Conservation (phyloP, 441 rosid genomes). For the Bruguiera hainesii region DNA sequence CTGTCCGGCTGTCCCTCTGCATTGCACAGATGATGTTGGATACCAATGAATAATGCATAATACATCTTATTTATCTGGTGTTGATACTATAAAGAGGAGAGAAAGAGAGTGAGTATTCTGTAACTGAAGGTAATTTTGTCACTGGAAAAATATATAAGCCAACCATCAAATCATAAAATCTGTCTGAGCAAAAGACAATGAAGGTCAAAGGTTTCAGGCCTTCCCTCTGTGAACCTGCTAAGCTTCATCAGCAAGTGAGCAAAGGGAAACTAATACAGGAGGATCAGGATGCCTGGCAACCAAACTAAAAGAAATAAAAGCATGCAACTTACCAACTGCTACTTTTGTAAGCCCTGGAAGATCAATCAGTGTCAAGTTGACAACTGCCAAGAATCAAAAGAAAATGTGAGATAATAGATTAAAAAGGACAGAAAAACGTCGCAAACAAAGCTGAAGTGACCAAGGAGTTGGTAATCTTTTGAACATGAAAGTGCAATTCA, state of each 20-base stretch:
- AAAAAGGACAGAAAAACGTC: too few relatives aligned
- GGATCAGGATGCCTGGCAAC: conserved; percentile 1
- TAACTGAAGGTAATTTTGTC: not conserved
- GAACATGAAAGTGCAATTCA: too few relatives aligned
- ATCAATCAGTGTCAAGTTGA: conserved; percentile 93
- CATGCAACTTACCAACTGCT: conserved; percentile 76
- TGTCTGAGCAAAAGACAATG: too few relatives aligned
- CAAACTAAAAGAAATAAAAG: not conserved
- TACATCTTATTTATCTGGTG: not conserved
- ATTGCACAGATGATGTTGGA: conserved; percentile 20
- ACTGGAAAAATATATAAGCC: not conserved
- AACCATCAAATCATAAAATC: too few relatives aligned
- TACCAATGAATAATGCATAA: conserved; percentile 4
- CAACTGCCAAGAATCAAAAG: conserved; percentile 56
- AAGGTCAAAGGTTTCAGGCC: too few relatives aligned
- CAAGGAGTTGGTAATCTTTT: too few relatives aligned
- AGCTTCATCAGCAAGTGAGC: too few relatives aligned
- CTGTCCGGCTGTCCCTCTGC: conserved; percentile 96
- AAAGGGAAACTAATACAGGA: conserved; percentile 4
- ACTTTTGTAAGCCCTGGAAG: conserved; percentile 99
- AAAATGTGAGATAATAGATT: conserved; percentile 9
- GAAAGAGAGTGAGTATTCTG: not conserved
- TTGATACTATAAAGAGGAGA: not conserved
- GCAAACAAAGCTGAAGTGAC: too few relatives aligned
- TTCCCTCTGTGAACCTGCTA: too few relatives aligned